Evolutionary conservation across 345 rosid species (phyloP).

Genomic region (Anacardium occidentale): DNA sequence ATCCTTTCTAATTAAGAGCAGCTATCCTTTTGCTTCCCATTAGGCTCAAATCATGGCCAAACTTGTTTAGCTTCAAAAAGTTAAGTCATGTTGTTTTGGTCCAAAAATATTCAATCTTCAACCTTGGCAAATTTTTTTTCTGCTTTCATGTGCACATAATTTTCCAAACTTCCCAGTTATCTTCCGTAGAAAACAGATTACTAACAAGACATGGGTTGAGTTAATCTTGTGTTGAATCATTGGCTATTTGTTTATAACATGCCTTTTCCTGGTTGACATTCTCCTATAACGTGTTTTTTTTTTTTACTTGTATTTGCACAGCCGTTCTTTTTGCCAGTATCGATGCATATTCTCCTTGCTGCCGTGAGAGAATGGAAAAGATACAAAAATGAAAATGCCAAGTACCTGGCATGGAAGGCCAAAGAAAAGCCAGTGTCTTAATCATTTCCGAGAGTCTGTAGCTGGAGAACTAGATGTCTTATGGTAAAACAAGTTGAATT

Average conservation of each 20-base stretch:
- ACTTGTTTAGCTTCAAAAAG: too few species aligned
- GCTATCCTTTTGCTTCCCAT: too few species aligned
- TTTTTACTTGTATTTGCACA: conserved; percentile 28
- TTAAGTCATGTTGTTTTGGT: too few species aligned
- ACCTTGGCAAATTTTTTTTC: too few species aligned
- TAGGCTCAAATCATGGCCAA: too few species aligned
- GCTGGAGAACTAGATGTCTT: neutral
- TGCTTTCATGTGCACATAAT: neutral
- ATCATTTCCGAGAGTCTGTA: neutral
- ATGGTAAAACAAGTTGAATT: neutral
- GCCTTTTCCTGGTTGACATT: neutral
- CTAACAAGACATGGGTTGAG: too few species aligned
- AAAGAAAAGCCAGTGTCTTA: conserved; percentile 35
- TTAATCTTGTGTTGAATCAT: too few species aligned
- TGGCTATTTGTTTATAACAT: too few species aligned
- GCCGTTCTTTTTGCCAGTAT: conserved; percentile 93
- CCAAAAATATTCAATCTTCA: too few species aligned
- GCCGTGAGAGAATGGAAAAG: conserved; percentile 81
- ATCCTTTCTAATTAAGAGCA: too few species aligned
- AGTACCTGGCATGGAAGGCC: conserved; percentile 66
- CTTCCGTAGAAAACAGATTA: too few species aligned
- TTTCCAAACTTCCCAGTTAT: too few species aligned
- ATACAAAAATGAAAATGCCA: conserved; percentile 70
- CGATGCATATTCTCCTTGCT: conserved; percentile 69
- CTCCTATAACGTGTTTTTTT: neutral